Conservation (phyloP, 352 stramenopile genomes). For the Pythium pyrilobum region DNA sequence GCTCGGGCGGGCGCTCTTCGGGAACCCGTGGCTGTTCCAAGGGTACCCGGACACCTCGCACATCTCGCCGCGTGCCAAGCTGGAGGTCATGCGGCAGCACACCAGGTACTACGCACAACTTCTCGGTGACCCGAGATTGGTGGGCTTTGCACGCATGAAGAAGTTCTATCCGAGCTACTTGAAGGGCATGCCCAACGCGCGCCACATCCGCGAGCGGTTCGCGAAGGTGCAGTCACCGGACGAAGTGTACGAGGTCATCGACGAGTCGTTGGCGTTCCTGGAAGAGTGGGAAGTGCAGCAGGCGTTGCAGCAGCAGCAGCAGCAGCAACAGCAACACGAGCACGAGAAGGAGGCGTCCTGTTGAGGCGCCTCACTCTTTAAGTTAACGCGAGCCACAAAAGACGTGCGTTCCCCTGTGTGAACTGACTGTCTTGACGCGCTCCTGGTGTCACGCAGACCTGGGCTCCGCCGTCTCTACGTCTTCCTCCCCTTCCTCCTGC, state of each 20-base stretch:
- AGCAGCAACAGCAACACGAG: constrained; percentile 7
- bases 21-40: constrained; percentile 81
- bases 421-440: no score
- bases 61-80: constrained; percentile 40
- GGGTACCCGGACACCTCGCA: constrained; percentile 48
- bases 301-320: constrained; percentile 1
- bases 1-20: constrained; percentile 70
- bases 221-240: constrained; percentile 31
- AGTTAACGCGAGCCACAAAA: no score
- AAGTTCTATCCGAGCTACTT: constrained; percentile 79
- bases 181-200: constrained; percentile 65
- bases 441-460: no score
- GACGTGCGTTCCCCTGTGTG: no score
- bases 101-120: constrained; percentile 68
- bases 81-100: constrained; percentile 56
- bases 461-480: no score
- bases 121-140: constrained; percentile 32
- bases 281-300: constrained; percentile 15
- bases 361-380: not conserved
- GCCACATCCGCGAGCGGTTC: constrained; percentile 60
- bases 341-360: not conserved
- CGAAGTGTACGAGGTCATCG: constrained; percentile 55
- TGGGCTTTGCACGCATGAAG: constrained; percentile 70
- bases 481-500: not conserved
- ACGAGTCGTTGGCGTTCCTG: constrained; percentile 41